These are phyloP conservation scores for Scedosporium boydii DNA, from an alignment of 2,329 filamentous ascomycete genomes.

Conservation along the genomic window DNA sequence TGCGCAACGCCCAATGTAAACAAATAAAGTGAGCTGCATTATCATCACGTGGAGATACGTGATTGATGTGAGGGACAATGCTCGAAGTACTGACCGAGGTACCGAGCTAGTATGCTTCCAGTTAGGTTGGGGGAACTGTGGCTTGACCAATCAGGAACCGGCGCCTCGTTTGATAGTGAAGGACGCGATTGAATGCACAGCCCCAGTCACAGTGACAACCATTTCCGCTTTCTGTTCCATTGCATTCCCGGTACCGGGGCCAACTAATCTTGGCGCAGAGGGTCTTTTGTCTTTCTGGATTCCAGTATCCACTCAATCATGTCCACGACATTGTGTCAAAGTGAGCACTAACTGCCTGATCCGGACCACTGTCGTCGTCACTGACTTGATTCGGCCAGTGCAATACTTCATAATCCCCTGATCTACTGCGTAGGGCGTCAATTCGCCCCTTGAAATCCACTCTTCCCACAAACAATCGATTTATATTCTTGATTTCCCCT, in stretches of 20 bases:
- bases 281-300: too few species aligned
- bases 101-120: too few species aligned
- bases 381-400: not conserved
- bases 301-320: not conserved
- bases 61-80: too few species aligned
- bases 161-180: too few species aligned
- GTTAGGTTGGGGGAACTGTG: too few species aligned
- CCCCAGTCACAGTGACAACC: too few species aligned
- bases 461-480: not conserved
- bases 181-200: too few species aligned
- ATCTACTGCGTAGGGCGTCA: not conserved
- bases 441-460: not conserved
- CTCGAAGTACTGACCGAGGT: too few species aligned
- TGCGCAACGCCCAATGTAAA: conserved; percentile 1
- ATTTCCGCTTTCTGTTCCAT: too few species aligned
- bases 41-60: conserved; percentile 5
- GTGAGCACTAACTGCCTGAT: not conserved
- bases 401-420: not conserved
- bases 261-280: too few species aligned
- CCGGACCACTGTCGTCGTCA: not conserved
- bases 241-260: too few species aligned
- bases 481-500: not conserved
- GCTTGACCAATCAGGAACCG: too few species aligned
- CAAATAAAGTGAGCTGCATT: conserved; percentile 4
- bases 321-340: not conserved